Evolutionary conservation across 2,329 filamentous ascomycete species (phyloP), one percentile per base, ranked within the genome.

Genomic region (Achaetomium macrosporum): DNA sequence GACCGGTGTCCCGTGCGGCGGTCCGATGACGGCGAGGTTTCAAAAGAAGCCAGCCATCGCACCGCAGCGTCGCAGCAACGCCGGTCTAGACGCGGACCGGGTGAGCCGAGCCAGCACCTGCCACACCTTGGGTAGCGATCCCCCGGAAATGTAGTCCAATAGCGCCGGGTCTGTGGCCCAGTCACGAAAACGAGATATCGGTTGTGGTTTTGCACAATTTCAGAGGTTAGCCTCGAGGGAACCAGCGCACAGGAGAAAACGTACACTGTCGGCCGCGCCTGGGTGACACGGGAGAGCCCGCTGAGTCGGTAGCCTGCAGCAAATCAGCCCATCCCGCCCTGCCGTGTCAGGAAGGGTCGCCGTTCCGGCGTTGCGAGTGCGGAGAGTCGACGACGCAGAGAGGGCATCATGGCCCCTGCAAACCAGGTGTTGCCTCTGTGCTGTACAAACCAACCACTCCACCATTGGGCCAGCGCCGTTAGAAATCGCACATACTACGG

Each of bases 301-400:
- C 36, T 45, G 36, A 42, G 44, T 48, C 51, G 51, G 46, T 42
- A 19, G 36, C 5, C 16, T 53, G 46, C 51, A 53, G 51, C 41
- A 48, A 35, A 9, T 36, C 45, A 49, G 40, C 33, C 39, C 50
- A 39, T 48, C 33, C 47, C 19, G 25, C 20, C 39, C 25, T 50
- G 35, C 41, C 12, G 30, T 41, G 25, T 33, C 33, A 35, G 25
- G n/a, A 39, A 41, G 30, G 36, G 13, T 19, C 17, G 12, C 12
- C n/a, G 20, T 3, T 31, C 44, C 20, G 31, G 31, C 20, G 12
- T 13, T 36, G 30, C 37, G 19, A 35, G 10, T 15, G 33, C 33
- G 33, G 11, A 35, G 33, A 35, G 33, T 3, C 33, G n/a, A n/a
- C n/a, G n/a, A n/a, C 4, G 33, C 33, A 25, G 25, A 25, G 25